Conservation (phyloP, 2,329 filamentous ascomycete species). For the Fusarium sp. region DNA sequence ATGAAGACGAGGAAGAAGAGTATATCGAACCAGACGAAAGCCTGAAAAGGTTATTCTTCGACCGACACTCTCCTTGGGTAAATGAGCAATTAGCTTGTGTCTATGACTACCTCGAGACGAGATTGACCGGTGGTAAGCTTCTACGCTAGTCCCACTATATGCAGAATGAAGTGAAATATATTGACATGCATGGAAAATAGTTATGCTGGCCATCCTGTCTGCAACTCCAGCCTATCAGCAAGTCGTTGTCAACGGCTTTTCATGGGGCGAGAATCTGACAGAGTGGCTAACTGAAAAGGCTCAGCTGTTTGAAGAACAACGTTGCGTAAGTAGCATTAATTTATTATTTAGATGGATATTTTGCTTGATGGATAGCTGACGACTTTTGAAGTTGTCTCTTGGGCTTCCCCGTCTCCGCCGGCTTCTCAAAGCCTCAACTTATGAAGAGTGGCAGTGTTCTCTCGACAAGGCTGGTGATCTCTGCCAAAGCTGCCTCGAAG, state of each 20-base stretch:
- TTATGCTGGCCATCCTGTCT: constrained; percentile 36
- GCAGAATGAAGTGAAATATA: background rate
- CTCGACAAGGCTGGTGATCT: constrained; percentile 11
- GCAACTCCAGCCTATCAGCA: constrained; percentile 34
- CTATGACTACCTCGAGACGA: constrained; percentile 34
- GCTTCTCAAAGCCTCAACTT: constrained; percentile 27
- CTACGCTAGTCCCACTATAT: background rate
- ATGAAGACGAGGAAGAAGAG: background rate
- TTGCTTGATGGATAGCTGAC: background rate
- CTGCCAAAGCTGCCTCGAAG: constrained; percentile 23
- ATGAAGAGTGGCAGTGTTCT: constrained; percentile 33
- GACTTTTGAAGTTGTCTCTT: constrained; percentile 26
- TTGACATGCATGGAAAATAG: constrained; percentile 22
- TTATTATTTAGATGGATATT: background rate
- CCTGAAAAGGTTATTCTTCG: constrained; percentile 37
- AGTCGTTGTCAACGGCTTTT: constrained; percentile 34
- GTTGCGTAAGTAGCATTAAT: constrained; percentile 22
- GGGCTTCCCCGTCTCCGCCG: constrained; percentile 21
- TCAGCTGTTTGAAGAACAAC: constrained; percentile 35
- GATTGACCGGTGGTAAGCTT: constrained; percentile 33
- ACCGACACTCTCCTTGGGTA: constrained; percentile 35
- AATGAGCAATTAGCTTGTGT: constrained; percentile 39
- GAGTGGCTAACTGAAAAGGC: constrained; percentile 34
- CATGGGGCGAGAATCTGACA: constrained; percentile 35
- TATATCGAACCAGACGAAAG: background rate